phyloP scores from a whole-genome alignment of 2,329 filamentous ascomycete species.

The Ophiosphaerella narmari region DNA sequence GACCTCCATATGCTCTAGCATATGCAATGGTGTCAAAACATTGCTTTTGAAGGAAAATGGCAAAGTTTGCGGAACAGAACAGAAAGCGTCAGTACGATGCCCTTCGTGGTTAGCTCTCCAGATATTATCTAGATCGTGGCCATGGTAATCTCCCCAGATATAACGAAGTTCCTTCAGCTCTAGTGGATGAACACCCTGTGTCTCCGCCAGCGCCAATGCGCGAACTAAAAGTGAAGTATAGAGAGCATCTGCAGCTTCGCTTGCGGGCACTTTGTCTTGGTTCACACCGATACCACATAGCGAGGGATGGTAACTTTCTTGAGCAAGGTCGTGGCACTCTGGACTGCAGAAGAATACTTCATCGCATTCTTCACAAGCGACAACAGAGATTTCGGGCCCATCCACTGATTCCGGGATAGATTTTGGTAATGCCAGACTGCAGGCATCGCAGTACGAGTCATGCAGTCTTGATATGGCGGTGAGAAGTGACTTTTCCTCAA shows the following conservation, averaged over 20 bases:
- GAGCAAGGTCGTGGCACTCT: constrained; percentile 60
- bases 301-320: constrained; percentile 61
- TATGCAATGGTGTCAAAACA: constrained; percentile 73
- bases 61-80: constrained; percentile 60
- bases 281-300: constrained; percentile 62
- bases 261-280: constrained; percentile 59
- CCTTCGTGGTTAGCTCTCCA: constrained; percentile 25
- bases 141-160: constrained; percentile 67
- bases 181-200: constrained; percentile 62
- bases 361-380: constrained; percentile 60
- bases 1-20: constrained; percentile 83
- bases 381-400: constrained; percentile 27
- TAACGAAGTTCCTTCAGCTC: constrained; percentile 65
- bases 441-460: constrained; percentile 87
- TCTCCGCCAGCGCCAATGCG: constrained; percentile 64
- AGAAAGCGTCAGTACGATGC: constrained; percentile 22
- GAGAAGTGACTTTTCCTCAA: constrained; percentile 82
- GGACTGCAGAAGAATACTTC: constrained; percentile 65
- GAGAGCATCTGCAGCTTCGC: constrained; percentile 63
- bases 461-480: constrained; percentile 89
- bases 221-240: constrained; percentile 65
- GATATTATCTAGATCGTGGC: constrained; percentile 24
- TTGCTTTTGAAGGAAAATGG: constrained; percentile 80
- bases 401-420: constrained; percentile 8
- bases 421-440: constrained; percentile 71